These are phyloP conservation scores for Protomyces macrosporus DNA, from an alignment of 1,139 yeast species.

Conservation along the genomic window DNA sequence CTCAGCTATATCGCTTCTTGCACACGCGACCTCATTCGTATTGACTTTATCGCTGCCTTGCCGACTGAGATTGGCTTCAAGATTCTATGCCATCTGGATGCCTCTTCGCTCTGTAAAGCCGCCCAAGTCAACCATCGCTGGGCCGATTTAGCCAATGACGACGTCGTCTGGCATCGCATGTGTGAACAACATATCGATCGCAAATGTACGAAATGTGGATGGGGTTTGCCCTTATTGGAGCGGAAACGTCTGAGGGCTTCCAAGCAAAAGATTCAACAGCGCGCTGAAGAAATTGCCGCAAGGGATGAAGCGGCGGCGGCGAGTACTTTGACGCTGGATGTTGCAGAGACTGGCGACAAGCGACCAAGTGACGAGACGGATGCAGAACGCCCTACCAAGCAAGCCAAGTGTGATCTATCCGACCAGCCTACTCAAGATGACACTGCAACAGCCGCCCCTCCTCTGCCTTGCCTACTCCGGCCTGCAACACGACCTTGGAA, in stretches of 20 bases:
- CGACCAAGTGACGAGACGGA: not conserved
- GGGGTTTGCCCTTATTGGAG: conserved; percentile 89
- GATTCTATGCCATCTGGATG: conserved; percentile 80
- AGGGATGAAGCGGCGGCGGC: not conserved
- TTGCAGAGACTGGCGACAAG: not conserved
- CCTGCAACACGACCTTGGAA: conserved; percentile 72
- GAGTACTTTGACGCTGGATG: too few species aligned
- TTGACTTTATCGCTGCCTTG: conserved; percentile 77
- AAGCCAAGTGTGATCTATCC: not conserved
- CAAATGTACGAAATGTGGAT: conserved; percentile 96
- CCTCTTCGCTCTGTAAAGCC: conserved; percentile 84
- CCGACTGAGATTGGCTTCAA: conserved; percentile 83
- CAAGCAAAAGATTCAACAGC: conserved; percentile 31
- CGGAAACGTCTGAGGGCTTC: conserved; percentile 39
- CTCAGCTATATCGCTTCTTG: conserved; percentile 75
- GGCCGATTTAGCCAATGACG: conserved; percentile 89
- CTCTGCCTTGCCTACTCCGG: conserved; percentile 40
- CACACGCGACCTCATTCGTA: conserved; percentile 70
- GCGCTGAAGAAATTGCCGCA: conserved; percentile 25
- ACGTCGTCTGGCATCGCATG: conserved; percentile 96
- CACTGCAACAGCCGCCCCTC: not conserved
- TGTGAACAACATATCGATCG: conserved; percentile 97
- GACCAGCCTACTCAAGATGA: not conserved
- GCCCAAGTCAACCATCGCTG: conserved; percentile 85
- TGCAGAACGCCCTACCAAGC: not conserved